Conservation (phyloP, 139 green algal species). For the Chlamydomonas incerta region DNA sequence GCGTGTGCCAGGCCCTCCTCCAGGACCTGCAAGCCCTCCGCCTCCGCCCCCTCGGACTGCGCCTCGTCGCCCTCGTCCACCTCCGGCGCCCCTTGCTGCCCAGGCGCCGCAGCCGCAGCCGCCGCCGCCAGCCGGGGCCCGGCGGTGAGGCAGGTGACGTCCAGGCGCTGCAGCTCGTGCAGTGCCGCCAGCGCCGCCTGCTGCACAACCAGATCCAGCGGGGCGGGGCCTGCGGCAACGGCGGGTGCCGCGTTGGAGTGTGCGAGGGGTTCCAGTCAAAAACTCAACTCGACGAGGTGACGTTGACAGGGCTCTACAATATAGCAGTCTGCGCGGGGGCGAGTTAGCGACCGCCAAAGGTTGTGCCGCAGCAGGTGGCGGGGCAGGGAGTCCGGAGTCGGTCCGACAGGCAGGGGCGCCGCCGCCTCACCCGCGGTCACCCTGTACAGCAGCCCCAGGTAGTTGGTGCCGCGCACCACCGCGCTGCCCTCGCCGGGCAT, state of each 20-base stretch:
- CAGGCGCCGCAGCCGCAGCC: too few species aligned
- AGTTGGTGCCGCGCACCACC: constrained; percentile 9
- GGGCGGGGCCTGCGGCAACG: neutral
- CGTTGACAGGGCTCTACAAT: too few species aligned
- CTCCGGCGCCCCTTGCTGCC: too few species aligned
- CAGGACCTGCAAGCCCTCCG: constrained; percentile 31
- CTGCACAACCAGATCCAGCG: constrained; percentile 2
- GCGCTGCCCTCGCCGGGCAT: constrained; percentile 6
- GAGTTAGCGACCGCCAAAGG: too few species aligned
- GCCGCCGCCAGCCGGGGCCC: too few species aligned
- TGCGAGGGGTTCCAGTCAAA: too few species aligned
- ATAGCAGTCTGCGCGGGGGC: too few species aligned
- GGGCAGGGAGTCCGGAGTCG: too few species aligned
- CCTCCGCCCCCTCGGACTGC: neutral
- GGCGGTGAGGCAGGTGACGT: neutral
- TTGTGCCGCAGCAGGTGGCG: too few species aligned
- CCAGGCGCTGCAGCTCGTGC: constrained; percentile 8
- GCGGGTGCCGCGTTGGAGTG: neutral
- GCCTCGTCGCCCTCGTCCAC: too few species aligned
- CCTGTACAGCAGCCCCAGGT: constrained; percentile 16
- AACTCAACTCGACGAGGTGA: too few species aligned
- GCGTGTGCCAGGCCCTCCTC: constrained; percentile 6
- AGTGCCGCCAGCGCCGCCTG: constrained; percentile 31
- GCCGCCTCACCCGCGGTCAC: constrained; percentile 12
- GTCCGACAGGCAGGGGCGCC: neutral